Percentiles rank a stretch among this genome's conserved stretches.
Evolutionary conservation across 371 early-diverging fungal species (phyloP).

Genomic region (Mortierella sp.): DNA sequence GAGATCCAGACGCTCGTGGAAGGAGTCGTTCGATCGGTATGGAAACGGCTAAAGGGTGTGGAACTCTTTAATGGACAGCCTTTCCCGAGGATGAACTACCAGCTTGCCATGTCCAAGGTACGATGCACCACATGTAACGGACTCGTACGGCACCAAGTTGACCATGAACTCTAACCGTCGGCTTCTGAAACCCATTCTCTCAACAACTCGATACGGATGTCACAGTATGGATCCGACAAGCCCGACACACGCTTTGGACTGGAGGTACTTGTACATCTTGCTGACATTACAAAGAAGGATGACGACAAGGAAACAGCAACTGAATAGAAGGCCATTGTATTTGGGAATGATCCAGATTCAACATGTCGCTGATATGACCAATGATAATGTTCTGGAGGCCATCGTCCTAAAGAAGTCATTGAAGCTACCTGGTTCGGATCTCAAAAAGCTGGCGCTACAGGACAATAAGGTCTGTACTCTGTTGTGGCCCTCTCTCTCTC

Average conservation of each 20-base stretch:
- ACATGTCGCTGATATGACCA: constrained; percentile 50
- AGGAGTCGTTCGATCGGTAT: constrained; percentile 75
- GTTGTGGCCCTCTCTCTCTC: background rate
- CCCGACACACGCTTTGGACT: constrained; percentile 87
- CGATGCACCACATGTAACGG: background rate
- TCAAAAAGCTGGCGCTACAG: constrained; percentile 24
- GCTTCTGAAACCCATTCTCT: background rate
- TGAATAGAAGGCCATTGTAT: too few relatives aligned
- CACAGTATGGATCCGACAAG: constrained; percentile 90
- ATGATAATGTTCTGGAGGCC: constrained; percentile 34
- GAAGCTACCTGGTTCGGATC: constrained; percentile 54
- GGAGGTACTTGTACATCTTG: constrained; percentile 55
- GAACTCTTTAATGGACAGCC: constrained; percentile 57
- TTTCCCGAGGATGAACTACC: constrained; percentile 82
- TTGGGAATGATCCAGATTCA: constrained; percentile 53
- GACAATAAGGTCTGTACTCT: constrained; percentile 18
- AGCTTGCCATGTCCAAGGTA: constrained; percentile 82
- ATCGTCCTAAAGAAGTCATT: constrained; percentile 53
- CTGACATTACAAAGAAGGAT: background rate
- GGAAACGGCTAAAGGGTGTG: constrained; percentile 67
- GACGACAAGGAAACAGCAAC: background rate
- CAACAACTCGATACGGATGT: background rate
- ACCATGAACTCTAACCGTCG: too few relatives aligned
- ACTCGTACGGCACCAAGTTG: background rate
- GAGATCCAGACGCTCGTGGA: constrained; percentile 84